These are phyloP conservation scores for Cladosporium sp. DNA, from an alignment of 2,329 filamentous ascomycete species.

Conservation along the genomic window DNA sequence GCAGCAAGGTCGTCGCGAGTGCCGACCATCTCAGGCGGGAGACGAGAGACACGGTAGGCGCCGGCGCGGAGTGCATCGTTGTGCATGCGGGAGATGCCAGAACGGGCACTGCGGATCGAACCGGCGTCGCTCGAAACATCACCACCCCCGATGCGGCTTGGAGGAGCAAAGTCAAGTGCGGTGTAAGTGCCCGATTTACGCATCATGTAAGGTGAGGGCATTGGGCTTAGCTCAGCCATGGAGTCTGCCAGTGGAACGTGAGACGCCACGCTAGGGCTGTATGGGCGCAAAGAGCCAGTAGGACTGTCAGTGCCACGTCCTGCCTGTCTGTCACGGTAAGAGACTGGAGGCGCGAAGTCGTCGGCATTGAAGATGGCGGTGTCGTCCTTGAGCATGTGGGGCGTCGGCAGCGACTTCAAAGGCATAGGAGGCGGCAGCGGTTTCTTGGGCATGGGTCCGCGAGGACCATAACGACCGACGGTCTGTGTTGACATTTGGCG, in stretches of 20 bases:
- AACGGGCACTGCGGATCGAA: conserved; percentile 64
- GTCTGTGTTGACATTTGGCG: conserved; percentile 43
- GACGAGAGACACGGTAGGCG: conserved; percentile 79
- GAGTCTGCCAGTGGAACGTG: conserved; percentile 76
- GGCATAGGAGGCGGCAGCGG: conserved; percentile 67
- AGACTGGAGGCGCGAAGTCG: conserved; percentile 79
- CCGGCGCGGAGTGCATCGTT: conserved; percentile 71
- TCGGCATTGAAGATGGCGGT: conserved; percentile 62
- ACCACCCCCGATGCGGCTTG: conserved; percentile 61
- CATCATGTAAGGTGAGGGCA: conserved; percentile 83
- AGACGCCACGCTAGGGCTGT: conserved; percentile 66
- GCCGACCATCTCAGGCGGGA: conserved; percentile 78
- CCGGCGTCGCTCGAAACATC: conserved; percentile 43
- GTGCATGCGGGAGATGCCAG: conserved; percentile 69
- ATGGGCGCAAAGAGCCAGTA: conserved; percentile 58
- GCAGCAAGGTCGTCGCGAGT: conserved; percentile 63
- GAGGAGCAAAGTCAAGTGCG: conserved; percentile 74
- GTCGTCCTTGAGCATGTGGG: conserved; percentile 78
- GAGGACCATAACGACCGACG: conserved; percentile 18
- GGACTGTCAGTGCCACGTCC: conserved; percentile 62
- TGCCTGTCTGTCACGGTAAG: conserved; percentile 58
- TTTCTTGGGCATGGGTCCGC: conserved; percentile 39
- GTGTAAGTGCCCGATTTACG: conserved; percentile 77
- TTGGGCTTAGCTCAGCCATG: conserved; percentile 78
- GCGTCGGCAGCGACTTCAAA: conserved; percentile 75